Evolutionary conservation across 768 basidiomycete species (phyloP), one percentile per base, ranked within the genome.

Genomic region (Boletales sp.): DNA sequence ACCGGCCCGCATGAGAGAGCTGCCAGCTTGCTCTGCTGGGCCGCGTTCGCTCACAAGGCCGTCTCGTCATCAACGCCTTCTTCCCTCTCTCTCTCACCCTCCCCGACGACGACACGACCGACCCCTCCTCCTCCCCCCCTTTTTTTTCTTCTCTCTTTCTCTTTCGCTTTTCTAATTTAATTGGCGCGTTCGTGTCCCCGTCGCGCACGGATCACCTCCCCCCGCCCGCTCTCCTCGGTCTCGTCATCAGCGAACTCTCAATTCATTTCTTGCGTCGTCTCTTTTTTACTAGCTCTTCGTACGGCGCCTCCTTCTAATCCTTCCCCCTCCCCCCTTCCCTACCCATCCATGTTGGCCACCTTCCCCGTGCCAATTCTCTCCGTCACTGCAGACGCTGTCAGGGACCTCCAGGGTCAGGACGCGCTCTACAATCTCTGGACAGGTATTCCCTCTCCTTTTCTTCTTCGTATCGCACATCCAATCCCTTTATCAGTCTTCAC

Each of bases 351-450:
- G 82, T 62, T 78, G 45, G 53, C 71, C 47, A 60, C 71, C 27
- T 79, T 87, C 24, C 76, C 85, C n/a, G 68, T 72, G 8, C 87
- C 86, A 31, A 78, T 90, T 34, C 80, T 90, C 46, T 74, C 81
- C 29, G 73, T 90, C 56, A 74, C 82, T 8, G 72, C 77, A 17
- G 87, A 87, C 52, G 85, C 75, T 17, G 76, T 90, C 52, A 75
- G 74, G 58, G 81, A 85, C 54, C 76, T 89, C 53, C 79, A 89
- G 58, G 82, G 84, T 44, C 72, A 77, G 37, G 84, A 87, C 43
- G 83, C 85, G 27, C 72, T 89, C 43, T 78, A 72, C 43, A 70
- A 78, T 45, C 79, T 90, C 24, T 90, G 85, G 86, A 79, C 77
- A 50, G 69, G 89, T 90, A 75, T 36, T 47, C 51, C 13, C 11